These are phyloP conservation scores for Epichloe gansuensis DNA, from an alignment of 2,329 filamentous ascomycete species.

Conservation along the genomic window DNA sequence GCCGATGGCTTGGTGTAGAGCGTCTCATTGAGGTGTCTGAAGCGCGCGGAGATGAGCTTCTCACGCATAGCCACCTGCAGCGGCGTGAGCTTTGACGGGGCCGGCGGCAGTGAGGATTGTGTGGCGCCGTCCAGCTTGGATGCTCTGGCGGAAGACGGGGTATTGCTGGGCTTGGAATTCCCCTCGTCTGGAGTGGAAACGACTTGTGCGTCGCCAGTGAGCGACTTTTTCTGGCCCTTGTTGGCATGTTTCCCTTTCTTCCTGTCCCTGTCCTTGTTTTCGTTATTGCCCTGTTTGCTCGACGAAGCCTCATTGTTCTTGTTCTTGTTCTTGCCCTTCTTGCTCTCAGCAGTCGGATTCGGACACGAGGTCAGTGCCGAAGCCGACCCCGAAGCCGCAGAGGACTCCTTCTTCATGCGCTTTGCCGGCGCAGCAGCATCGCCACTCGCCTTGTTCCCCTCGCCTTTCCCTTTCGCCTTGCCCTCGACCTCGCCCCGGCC, in stretches of 20 bases:
- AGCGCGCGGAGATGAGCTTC: constrained; percentile 88
- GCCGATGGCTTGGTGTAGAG: constrained; percentile 85
- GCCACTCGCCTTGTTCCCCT: constrained; percentile 1
- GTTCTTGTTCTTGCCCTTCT: neutral
- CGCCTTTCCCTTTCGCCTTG: constrained; percentile 20
- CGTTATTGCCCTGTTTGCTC: constrained; percentile 25
- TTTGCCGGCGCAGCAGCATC: constrained; percentile 1
- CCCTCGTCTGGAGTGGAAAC: constrained; percentile 9
- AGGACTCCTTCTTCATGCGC: constrained; percentile 1
- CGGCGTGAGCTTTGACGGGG: constrained; percentile 61
- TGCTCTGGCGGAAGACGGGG: constrained; percentile 1
- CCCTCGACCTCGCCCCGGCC: constrained; percentile 29
- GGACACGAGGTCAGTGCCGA: neutral
- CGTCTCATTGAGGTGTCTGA: constrained; percentile 93
- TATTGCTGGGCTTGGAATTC: constrained; percentile 2
- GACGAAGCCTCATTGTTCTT: neutral
- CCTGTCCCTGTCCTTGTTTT: constrained; percentile 25
- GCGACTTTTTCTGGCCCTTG: constrained; percentile 11
- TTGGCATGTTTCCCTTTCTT: constrained; percentile 17
- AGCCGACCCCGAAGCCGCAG: neutral
- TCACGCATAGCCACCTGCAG: constrained; percentile 89
- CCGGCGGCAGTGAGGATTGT: constrained; percentile 26
- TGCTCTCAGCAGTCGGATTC: neutral
- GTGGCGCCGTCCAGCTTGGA: constrained; percentile 13
- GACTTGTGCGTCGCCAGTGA: constrained; percentile 7